A percentile compares a stretch with the other conserved stretches of the same genome.
phyloP scores from a whole-genome alignment of 2,329 filamentous ascomycete species.

The Davidsoniella virescens region DNA sequence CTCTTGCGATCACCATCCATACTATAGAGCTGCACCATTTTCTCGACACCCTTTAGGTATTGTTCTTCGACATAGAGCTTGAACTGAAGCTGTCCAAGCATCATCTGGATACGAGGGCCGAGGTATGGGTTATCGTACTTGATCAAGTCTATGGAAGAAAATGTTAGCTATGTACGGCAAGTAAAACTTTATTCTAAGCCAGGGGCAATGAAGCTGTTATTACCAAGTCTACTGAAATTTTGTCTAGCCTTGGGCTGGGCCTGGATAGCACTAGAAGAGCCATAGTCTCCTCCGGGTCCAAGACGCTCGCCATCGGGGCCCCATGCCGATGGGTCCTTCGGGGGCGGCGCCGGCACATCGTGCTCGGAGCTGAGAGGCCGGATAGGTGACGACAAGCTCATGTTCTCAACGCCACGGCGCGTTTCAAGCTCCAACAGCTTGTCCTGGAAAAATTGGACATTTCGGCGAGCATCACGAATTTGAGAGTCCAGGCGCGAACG shows the following conservation, averaged over 20 bases:
- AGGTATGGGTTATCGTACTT: conserved; percentile 96
- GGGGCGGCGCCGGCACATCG: conserved; percentile 48
- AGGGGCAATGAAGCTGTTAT: conserved; percentile 18
- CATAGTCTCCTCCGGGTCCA: conserved; percentile 33
- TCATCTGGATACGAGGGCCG: conserved; percentile 93
- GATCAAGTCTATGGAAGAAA: conserved; percentile 56
- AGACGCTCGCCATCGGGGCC: conserved; percentile 60
- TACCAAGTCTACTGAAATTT: conserved; percentile 94
- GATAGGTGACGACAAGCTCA: conserved; percentile 40
- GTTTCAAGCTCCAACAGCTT: conserved; percentile 77
- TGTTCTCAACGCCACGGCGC: conserved; percentile 53
- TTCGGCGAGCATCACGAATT: conserved; percentile 82
- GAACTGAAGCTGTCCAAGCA: conserved; percentile 97
- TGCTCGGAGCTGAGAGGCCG: conserved; percentile 32
- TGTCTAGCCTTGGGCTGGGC: conserved; percentile 58
- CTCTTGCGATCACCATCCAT: conserved; percentile 97
- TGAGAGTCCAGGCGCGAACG: conserved; percentile 82
- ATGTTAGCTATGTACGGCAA: conserved; percentile 4
- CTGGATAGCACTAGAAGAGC: conserved; percentile 35
- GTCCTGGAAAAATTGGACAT: conserved; percentile 91
- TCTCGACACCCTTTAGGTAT: conserved; percentile 96
- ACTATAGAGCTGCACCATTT: conserved; percentile 95
- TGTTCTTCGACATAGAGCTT: conserved; percentile 98
- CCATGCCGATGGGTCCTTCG: conserved; percentile 59
- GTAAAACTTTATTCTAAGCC: too few species aligned